Percentiles rank a stretch among this genome's conserved stretches.
Conservation (phyloP, 2,329 filamentous ascomycete species). For the Penicillium sp. region DNA sequence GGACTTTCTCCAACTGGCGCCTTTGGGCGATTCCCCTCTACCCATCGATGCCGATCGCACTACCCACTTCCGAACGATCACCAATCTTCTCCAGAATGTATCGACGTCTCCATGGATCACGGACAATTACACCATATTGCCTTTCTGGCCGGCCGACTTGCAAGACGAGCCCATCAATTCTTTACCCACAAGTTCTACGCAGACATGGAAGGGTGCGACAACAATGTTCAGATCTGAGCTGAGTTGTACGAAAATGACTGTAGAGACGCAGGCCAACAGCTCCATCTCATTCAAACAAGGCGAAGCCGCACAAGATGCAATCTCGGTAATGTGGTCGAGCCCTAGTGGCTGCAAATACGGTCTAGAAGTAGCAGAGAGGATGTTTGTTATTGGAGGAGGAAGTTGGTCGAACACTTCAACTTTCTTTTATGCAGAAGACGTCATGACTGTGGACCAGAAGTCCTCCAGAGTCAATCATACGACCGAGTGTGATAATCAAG, state of each 20-base stretch:
- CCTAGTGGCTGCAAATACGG: constrained; percentile 15
- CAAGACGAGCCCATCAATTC: constrained; percentile 2
- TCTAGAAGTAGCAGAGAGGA: background rate
- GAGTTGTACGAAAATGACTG: constrained; percentile 14
- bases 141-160: constrained; percentile 23
- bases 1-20: constrained; percentile 3
- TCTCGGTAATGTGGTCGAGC: constrained; percentile 10
- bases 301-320: background rate
- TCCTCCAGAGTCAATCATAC: constrained; percentile 1
- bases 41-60: constrained; percentile 17
- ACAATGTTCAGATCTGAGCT: constrained; percentile 19
- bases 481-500: constrained; percentile 2
- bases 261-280: background rate
- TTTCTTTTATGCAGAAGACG: constrained; percentile 4
- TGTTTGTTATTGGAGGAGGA: constrained; percentile 7
- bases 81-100: constrained; percentile 25
- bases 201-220: constrained; percentile 18
- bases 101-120: constrained; percentile 31
- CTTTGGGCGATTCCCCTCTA: constrained; percentile 3
- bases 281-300: background rate
- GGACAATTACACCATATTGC: constrained; percentile 24
- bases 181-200: constrained; percentile 1
- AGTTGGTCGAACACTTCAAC: constrained; percentile 19
- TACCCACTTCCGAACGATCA: constrained; percentile 25
- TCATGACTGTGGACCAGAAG: background rate